Conservation (phyloP, 345 rosid species). For the Citrus inodora region DNA sequence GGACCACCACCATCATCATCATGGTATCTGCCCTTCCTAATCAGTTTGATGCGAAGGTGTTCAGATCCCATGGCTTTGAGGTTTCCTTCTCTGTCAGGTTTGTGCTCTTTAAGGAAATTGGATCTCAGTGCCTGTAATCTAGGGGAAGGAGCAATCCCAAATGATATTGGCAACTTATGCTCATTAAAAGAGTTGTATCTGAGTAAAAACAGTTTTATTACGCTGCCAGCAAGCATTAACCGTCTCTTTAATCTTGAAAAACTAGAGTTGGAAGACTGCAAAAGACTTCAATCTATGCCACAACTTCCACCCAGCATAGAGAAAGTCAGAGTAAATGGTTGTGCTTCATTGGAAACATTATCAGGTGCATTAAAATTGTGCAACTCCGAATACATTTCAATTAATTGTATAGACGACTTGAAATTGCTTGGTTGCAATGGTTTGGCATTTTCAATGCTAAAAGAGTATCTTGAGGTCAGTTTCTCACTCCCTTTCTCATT, state of each 20-base stretch:
- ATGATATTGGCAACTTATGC: too few relatives aligned
- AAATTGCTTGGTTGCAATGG: neutral
- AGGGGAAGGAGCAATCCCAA: too few relatives aligned
- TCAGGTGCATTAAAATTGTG: neutral
- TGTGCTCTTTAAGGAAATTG: neutral
- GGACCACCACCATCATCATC: neutral
- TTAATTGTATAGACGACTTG: slow-evolving; percentile 12
- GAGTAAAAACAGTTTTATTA: too few relatives aligned
- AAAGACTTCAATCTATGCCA: slow-evolving; percentile 19
- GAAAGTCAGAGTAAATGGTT: neutral
- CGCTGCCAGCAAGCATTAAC: neutral
- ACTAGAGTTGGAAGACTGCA: slow-evolving; percentile 13
- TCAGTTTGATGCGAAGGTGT: neutral
- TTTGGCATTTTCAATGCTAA: neutral
- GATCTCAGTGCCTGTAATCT: neutral
- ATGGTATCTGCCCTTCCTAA: neutral
- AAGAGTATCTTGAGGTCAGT: neutral
- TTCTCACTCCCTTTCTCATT: neutral
- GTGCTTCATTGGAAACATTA: slow-evolving; percentile 19
- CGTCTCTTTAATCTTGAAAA: slow-evolving; percentile 7
- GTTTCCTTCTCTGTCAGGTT: neutral
- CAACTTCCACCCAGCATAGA: slow-evolving; percentile 19
- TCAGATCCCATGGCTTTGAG: neutral
- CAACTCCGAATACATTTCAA: neutral
- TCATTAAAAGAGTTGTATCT: too few relatives aligned